These are phyloP conservation scores for Microdochium trichocladiopsis DNA, from an alignment of 2,329 filamentous ascomycete species.

Conservation along the genomic window DNA sequence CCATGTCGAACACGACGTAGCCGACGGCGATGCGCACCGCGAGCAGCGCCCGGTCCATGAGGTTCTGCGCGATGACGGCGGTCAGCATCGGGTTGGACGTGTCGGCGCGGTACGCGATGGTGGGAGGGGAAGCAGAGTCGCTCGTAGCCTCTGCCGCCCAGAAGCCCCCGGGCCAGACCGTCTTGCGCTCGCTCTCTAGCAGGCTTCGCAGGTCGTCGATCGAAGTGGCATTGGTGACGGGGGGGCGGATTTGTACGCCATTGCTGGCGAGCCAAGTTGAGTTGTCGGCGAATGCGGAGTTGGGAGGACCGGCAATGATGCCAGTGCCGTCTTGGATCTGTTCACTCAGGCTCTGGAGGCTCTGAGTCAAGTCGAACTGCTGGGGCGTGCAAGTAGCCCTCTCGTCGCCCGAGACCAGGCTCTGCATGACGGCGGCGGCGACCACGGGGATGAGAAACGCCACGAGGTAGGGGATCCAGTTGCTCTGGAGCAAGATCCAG, in stretches of 20 bases:
- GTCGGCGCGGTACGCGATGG: constrained; percentile 66
- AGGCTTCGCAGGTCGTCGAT: constrained; percentile 62
- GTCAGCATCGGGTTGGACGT: constrained; percentile 40
- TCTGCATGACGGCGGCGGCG: constrained; percentile 69
- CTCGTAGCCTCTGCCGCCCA: constrained; percentile 74
- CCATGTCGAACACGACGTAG: constrained; percentile 71
- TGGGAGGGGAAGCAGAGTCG: constrained; percentile 46
- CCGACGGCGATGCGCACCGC: constrained; percentile 63
- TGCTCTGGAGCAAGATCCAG: constrained; percentile 67
- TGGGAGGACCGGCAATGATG: background rate
- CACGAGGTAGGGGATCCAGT: constrained; percentile 67
- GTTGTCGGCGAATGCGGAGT: background rate
- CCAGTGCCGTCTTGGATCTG: background rate
- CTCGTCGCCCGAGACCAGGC: constrained; percentile 59
- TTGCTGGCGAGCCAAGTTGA: background rate
- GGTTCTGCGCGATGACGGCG: constrained; percentile 57
- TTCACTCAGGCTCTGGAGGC: constrained; percentile 17
- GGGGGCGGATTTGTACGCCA: background rate
- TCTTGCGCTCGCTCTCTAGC: constrained; percentile 54
- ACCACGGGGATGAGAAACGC: constrained; percentile 74
- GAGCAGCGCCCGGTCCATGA: constrained; percentile 56
- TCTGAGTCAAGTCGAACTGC: constrained; percentile 2
- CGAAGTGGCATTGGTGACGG: constrained; percentile 50
- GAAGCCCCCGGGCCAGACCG: constrained; percentile 70
- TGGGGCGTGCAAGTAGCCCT: constrained; percentile 23